Conservation (phyloP, 495 filamentous ascomycete genomes). For the Jackrogersella multiformis region DNA sequence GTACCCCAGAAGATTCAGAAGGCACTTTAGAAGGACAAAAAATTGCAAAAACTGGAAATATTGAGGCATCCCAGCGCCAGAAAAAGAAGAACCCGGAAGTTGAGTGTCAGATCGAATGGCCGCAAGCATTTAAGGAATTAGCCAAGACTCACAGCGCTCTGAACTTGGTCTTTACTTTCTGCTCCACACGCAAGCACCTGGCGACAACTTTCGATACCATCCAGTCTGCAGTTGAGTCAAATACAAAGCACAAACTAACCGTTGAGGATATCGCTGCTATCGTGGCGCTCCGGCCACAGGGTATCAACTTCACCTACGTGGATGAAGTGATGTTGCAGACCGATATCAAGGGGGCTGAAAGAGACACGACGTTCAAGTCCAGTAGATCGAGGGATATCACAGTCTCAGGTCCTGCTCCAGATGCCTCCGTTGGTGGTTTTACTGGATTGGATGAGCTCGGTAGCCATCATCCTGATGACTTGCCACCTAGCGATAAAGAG, state of each 20-base stretch:
- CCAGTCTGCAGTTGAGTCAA: conserved; percentile 81
- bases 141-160: conserved; percentile 82
- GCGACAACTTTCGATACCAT: conserved; percentile 92
- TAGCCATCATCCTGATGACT: conserved; percentile 45
- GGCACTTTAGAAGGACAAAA: conserved; percentile 16
- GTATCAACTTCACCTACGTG: conserved; percentile 86
- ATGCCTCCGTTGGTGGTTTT: conserved; percentile 60
- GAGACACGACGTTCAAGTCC: conserved; percentile 61
- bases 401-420: conserved; percentile 52
- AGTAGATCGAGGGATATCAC: conserved; percentile 52
- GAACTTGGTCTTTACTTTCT: conserved; percentile 94
- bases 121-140: conserved; percentile 74
- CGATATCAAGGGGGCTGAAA: conserved; percentile 72
- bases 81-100: conserved; percentile 35
- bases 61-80: conserved; percentile 11
- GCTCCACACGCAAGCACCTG: conserved; percentile 88
- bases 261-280: conserved; percentile 85
- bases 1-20: neutral
- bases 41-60: conserved; percentile 36
- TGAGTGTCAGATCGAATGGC: conserved; percentile 66
- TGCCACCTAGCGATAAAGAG: conserved; percentile 59
- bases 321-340: conserved; percentile 82
- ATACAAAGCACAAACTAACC: conserved; percentile 73
- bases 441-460: conserved; percentile 56
- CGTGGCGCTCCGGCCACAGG: conserved; percentile 75